phyloP scores from a whole-genome alignment of 2,329 filamentous ascomycete genomes.

The Colletotrichum eremochloae region DNA sequence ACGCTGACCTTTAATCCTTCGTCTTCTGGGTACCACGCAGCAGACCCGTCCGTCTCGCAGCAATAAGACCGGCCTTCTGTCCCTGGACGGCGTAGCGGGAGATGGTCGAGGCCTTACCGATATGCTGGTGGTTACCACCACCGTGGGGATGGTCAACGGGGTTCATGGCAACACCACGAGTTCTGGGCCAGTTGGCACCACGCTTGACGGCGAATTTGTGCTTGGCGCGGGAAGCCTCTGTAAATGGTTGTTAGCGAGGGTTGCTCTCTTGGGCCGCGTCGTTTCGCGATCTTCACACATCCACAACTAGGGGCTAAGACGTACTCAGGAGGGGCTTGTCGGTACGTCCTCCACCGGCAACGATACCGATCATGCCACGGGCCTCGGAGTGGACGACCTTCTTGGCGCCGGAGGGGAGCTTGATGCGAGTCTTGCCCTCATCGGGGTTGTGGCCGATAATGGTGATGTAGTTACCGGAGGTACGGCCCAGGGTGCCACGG shows the following conservation, averaged over 20 bases:
- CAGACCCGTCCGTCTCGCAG: slow-evolving; percentile 99
- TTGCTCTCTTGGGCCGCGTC: not conserved
- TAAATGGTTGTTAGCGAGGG: slow-evolving; percentile 57
- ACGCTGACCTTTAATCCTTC: slow-evolving; percentile 81
- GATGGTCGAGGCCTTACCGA: slow-evolving; percentile 99
- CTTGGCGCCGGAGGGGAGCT: slow-evolving; percentile 99
- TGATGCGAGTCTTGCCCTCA: slow-evolving; percentile 99
- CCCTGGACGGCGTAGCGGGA: slow-evolving; percentile 96
- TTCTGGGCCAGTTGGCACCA: slow-evolving; percentile 95
- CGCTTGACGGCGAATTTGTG: slow-evolving; percentile 99
- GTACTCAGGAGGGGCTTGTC: slow-evolving; percentile 98
- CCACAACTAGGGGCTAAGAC: slow-evolving; percentile 49
- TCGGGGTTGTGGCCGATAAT: slow-evolving; percentile 98
- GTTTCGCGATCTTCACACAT: not conserved
- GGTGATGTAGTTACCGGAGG: slow-evolving; percentile 99
- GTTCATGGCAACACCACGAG: slow-evolving; percentile 99
- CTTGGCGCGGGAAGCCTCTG: slow-evolving; percentile 99
- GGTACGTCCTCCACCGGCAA: slow-evolving; percentile 98
- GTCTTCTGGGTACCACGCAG: slow-evolving; percentile 99
- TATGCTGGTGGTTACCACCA: slow-evolving; percentile 99
- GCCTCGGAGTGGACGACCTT: slow-evolving; percentile 94
- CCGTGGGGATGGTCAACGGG: slow-evolving; percentile 99
- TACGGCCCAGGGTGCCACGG: slow-evolving; percentile 95
- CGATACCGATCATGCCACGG: slow-evolving; percentile 99
- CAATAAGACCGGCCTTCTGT: slow-evolving; percentile 99